These are phyloP conservation scores for Peronospora belbahrii DNA, from an alignment of 352 stramenopile species.

Conservation along the genomic window DNA sequence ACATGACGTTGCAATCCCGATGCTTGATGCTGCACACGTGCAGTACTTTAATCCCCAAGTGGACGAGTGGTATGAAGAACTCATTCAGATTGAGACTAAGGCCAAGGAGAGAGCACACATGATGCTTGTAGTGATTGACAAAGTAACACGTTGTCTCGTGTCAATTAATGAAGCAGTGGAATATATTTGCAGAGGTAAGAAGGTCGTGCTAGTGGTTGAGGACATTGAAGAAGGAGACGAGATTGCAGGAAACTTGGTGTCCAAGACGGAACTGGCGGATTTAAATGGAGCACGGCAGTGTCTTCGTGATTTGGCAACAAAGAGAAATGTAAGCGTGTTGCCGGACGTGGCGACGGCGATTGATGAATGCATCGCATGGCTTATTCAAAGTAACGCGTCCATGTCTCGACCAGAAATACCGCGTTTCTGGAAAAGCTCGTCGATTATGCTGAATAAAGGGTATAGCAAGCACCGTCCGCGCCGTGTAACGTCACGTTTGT, in stretches of 20 bases:
- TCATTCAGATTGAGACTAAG: conserved; percentile 70
- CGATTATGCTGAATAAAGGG: conserved; percentile 68
- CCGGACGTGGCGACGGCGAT: conserved; percentile 40
- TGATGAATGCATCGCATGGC: conserved; percentile 37
- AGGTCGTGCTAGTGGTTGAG: conserved; percentile 76
- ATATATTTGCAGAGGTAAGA: conserved; percentile 70
- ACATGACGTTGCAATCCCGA: conserved; percentile 62
- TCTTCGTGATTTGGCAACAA: conserved; percentile 54
- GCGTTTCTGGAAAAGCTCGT: conserved; percentile 65
- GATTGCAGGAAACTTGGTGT: conserved; percentile 45
- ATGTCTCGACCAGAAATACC: conserved; percentile 35
- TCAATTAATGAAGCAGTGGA: conserved; percentile 86
- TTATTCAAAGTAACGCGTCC: conserved; percentile 42
- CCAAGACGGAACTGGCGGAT: conserved; percentile 64
- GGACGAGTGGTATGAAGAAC: conserved; percentile 82
- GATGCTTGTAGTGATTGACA: conserved; percentile 82
- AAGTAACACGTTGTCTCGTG: conserved; percentile 69
- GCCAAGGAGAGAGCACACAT: conserved; percentile 81
- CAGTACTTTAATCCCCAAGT: conserved; percentile 87
- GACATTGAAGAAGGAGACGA: conserved; percentile 44
- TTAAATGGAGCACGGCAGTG: conserved; percentile 77
- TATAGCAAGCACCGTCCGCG: conserved; percentile 42
- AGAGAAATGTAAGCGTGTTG: conserved; percentile 44
- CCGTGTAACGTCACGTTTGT: conserved; percentile 49
- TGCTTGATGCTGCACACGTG: conserved; percentile 57